phyloP scores from a whole-genome alignment of 768 basidiomycete genomes.

The Lactarius sp. region DNA sequence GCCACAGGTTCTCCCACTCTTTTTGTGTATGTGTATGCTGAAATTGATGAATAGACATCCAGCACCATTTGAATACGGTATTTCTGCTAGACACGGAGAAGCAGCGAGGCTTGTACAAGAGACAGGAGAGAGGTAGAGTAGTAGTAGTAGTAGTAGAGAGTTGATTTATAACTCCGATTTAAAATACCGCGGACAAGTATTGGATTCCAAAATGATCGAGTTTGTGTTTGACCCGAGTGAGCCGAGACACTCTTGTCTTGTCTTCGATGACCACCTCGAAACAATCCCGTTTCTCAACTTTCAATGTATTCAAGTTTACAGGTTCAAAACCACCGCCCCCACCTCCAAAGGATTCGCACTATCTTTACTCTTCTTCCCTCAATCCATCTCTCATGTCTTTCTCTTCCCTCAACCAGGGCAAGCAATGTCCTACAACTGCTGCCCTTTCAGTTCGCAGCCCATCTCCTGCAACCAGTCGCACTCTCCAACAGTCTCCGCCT shows the following conservation, averaged over 20 bases:
- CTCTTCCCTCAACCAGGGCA: not conserved
- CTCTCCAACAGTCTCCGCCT: constrained; percentile 3
- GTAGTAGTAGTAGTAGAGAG: not conserved
- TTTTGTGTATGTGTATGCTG: not conserved
- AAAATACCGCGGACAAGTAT: not conserved
- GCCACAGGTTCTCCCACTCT: not conserved
- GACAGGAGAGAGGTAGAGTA: not conserved
- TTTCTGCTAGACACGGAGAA: not conserved
- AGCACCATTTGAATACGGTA: not conserved
- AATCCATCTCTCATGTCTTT: constrained; percentile 20
- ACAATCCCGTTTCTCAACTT: constrained; percentile 22
- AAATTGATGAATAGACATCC: not conserved
- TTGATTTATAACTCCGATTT: constrained; percentile 9
- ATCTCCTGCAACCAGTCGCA: constrained; percentile 21
- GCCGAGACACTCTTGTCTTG: not conserved
- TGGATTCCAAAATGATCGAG: not conserved
- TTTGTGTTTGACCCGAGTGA: not conserved
- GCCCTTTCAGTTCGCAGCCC: constrained; percentile 5
- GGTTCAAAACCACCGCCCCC: constrained; percentile 20
- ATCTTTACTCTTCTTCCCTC: constrained; percentile 13
- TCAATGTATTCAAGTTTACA: constrained; percentile 24
- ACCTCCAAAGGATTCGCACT: constrained; percentile 22
- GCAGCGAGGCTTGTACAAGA: not conserved
- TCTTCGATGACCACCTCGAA: constrained; percentile 17
- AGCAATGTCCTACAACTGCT: not conserved